phyloP scores from a whole-genome alignment of 1,139 yeast genomes.

The Chernovozyma sophiae-reginae region DNA sequence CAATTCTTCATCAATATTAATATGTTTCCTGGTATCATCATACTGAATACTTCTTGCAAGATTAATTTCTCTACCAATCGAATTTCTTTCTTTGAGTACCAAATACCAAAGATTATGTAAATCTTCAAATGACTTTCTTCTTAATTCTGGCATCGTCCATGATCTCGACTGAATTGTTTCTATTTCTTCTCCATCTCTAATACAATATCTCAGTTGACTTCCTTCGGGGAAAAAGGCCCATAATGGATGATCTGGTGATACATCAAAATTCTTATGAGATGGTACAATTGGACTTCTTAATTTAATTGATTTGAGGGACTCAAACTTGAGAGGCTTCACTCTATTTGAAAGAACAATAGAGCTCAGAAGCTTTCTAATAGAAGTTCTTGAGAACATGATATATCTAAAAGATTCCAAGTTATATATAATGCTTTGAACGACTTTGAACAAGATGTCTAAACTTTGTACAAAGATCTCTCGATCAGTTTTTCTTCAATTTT shows the following conservation, averaged over 20 bases:
- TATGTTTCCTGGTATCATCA: constrained; percentile 22
- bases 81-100: constrained; percentile 78
- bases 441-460: too few species aligned
- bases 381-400: neutral
- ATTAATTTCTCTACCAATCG: constrained; percentile 70
- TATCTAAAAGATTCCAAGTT: neutral
- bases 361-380: neutral
- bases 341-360: constrained; percentile 8
- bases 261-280: constrained; percentile 64
- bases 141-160: constrained; percentile 85
- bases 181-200: constrained; percentile 58
- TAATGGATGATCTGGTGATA: constrained; percentile 83
- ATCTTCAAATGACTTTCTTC: constrained; percentile 89
- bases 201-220: constrained; percentile 41
- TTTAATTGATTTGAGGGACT: constrained; percentile 27
- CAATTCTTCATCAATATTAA: constrained; percentile 33
- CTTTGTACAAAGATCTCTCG: too few species aligned
- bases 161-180: constrained; percentile 59
- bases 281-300: constrained; percentile 88
- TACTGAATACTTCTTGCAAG: constrained; percentile 29
- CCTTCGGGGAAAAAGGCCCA: constrained; percentile 86
- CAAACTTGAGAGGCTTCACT: constrained; percentile 26
- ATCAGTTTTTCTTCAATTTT: too few species aligned
- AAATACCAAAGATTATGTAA: constrained; percentile 89
- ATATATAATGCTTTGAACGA: too few species aligned